These are phyloP conservation scores for Tetracladium maxilliforme DNA, from an alignment of 2,329 filamentous ascomycete genomes.

Conservation along the genomic window DNA sequence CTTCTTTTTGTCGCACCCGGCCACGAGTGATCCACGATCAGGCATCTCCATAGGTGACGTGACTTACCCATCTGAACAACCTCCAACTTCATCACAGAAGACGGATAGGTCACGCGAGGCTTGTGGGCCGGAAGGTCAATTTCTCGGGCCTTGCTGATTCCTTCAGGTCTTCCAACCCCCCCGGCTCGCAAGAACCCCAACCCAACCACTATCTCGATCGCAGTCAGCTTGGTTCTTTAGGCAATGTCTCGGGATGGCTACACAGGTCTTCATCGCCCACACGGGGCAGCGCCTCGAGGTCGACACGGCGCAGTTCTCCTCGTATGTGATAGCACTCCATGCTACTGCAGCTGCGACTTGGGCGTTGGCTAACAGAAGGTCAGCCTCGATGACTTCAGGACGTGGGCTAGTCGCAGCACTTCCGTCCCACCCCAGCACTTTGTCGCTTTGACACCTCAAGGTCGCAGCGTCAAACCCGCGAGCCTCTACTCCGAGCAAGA, in stretches of 20 bases:
- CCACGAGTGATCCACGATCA: too few species aligned
- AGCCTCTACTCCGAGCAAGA: too few species aligned
- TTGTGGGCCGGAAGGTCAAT: too few species aligned
- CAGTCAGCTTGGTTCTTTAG: constrained; percentile 10
- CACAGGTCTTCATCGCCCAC: constrained; percentile 84
- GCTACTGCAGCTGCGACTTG: too few species aligned
- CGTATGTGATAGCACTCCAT: constrained; percentile 32
- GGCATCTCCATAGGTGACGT: too few species aligned
- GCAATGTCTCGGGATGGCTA: constrained; percentile 74
- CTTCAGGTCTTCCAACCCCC: too few species aligned
- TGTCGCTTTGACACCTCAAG: constrained; percentile 73
- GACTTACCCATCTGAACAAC: too few species aligned
- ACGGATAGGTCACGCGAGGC: too few species aligned
- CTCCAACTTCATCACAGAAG: too few species aligned
- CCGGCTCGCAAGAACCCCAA: too few species aligned
- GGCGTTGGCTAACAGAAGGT: constrained; percentile 8
- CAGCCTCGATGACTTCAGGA: constrained; percentile 72
- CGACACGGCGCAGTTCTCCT: constrained; percentile 61
- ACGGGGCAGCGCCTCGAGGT: constrained; percentile 75
- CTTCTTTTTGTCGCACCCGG: too few species aligned
- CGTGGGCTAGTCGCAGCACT: constrained; percentile 63
- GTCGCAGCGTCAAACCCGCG: constrained; percentile 70
- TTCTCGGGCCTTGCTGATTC: too few species aligned
- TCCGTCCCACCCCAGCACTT: constrained; percentile 65
- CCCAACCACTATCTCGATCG: constrained; percentile 5